Base-by-base conservation (phyloP, 2,329 filamentous ascomycete species). In the Cladorrhinum sp. region DNA sequence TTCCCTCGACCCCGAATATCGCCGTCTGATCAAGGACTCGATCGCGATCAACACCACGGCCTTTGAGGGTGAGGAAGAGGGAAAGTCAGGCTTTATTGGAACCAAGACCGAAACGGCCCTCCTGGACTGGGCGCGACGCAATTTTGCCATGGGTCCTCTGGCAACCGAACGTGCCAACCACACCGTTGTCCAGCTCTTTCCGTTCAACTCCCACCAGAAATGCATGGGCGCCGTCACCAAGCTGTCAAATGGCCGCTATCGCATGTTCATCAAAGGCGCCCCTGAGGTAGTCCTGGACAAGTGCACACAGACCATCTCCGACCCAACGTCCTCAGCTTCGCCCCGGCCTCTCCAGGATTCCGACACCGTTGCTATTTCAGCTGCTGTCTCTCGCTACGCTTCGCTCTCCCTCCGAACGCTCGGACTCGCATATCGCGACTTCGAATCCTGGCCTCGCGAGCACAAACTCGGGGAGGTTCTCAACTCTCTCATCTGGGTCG, bases 91-190 rank as follows among this genome's bases (percentile, higher is more conserved):
- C 0, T 92, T 90, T 66, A 81, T 92, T 64, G 89, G 89, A 28
- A 91, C 89, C 4, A 92, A 91, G 74, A 92, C 89, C 0, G 89
- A 92, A 71, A 91, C 88, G 3, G 89, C 89, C 21, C 78, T 92
- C 12, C 79, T 92, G n/a, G 78, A 80, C 23, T 91, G 91, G 70
- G 86, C 87, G 20, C 81, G 82, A 54, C 84, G 89, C 54, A 79
- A 85, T 68, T 77, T 92, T 14, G 87, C 81, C 48, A 86, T 92
- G 78, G 83, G 82, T 5, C 79, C 81, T 0, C 74, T 90, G 16
- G 76, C 76, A 52, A 79, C 86, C 63, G 86, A 87, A 67, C 81
- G 88, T 18, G 79, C 84, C 14, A 89, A 88, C 66, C 80, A 81
- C 39, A 79, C 82, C 69, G 52, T 70, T 2, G 64, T 73, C 2